Conservation (phyloP, 805 yeast genomes). For the Cyberlindnera mycetangii region DNA sequence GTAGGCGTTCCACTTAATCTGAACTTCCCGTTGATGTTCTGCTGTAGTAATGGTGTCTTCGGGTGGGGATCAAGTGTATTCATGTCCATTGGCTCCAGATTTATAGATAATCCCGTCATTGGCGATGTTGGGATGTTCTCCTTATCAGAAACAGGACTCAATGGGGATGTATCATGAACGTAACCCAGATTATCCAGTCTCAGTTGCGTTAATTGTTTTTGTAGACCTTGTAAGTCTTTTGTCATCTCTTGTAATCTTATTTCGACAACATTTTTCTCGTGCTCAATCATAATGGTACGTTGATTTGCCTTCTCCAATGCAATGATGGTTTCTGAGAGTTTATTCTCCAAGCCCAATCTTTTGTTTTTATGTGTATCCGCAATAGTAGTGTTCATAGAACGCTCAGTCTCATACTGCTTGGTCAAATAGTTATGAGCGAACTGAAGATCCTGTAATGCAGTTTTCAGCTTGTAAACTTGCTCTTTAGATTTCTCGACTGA, state of each 20-base stretch:
- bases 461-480: slow-evolving; percentile 35
- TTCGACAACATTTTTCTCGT: slow-evolving; percentile 34
- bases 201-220: slow-evolving; percentile 42
- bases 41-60: slow-evolving; percentile 24
- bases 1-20: slow-evolving; percentile 12
- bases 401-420: slow-evolving; percentile 65
- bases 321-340: slow-evolving; percentile 39
- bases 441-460: slow-evolving; percentile 66
- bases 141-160: slow-evolving; percentile 15
- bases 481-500: slow-evolving; percentile 8
- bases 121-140: slow-evolving; percentile 28
- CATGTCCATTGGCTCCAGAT: slow-evolving; percentile 8
- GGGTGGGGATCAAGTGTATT: slow-evolving; percentile 12
- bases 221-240: slow-evolving; percentile 40
- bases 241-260: slow-evolving; percentile 32
- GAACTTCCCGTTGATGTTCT: slow-evolving; percentile 14
- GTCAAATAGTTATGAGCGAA: slow-evolving; percentile 69
- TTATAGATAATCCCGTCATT: slow-evolving; percentile 23
- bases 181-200: slow-evolving; percentile 28
- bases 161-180: slow-evolving; percentile 11
- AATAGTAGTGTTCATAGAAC: slow-evolving; percentile 49
- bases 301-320: slow-evolving; percentile 37
- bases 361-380: slow-evolving; percentile 54
- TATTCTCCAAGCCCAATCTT: slow-evolving; percentile 48
- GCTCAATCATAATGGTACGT: slow-evolving; percentile 34